Conservation (phyloP, 805 yeast species). For the Lachancea sp. region DNA sequence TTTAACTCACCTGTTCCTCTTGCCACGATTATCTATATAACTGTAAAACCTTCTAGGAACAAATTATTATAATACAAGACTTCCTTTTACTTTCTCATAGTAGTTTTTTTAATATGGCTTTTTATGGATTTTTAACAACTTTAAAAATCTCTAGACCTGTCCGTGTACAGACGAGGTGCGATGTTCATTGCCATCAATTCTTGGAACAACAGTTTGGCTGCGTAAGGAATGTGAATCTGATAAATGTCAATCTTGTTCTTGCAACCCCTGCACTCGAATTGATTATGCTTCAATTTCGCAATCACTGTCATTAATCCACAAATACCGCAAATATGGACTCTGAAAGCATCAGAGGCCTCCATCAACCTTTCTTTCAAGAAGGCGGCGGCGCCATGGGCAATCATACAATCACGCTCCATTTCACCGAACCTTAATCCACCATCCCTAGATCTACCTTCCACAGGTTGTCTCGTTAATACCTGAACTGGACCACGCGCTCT, state of each 20-base stretch:
- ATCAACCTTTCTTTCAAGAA: conserved; percentile 94
- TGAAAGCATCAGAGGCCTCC: conserved; percentile 98
- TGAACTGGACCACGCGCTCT: conserved; percentile 99
- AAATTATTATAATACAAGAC: conserved; percentile 1
- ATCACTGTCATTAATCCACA: conserved; percentile 98
- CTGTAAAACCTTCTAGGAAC: too few relatives aligned
- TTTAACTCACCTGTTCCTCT: too few relatives aligned
- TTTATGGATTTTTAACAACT: neutral
- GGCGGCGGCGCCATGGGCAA: conserved; percentile 99
- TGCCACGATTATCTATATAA: too few relatives aligned
- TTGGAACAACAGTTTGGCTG: conserved; percentile 96
- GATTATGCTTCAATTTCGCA: conserved; percentile 95
- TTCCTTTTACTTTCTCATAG: neutral
- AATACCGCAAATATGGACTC: conserved; percentile 96
- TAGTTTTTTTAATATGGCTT: neutral
- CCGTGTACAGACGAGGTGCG: conserved; percentile 95
- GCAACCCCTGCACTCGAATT: conserved; percentile 97
- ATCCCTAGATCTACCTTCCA: conserved; percentile 97
- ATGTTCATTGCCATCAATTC: conserved; percentile 99
- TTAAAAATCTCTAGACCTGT: conserved; percentile 48
- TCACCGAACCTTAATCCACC: conserved; percentile 99
- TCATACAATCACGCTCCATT: conserved; percentile 99
- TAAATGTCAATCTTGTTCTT: conserved; percentile 96
- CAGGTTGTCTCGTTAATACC: conserved; percentile 96
- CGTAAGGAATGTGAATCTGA: conserved; percentile 97